Base-by-base conservation (phyloP, 1,284 basidiomycete genomes). In the Lentinula novae-zelandiae region DNA sequence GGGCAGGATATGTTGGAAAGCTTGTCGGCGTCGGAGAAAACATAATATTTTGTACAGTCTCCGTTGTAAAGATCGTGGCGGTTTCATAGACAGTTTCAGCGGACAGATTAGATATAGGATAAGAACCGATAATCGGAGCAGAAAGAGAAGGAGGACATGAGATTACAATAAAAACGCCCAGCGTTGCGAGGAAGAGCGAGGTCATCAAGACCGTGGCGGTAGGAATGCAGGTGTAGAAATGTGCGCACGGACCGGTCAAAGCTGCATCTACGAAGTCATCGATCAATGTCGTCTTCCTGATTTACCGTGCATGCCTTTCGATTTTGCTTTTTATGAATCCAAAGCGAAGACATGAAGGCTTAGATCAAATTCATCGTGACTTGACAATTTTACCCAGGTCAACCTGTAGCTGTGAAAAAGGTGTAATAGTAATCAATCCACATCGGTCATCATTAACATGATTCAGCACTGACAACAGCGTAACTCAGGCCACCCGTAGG, bases 191-290 rank as follows among this genome's bases (percentile, higher is more conserved):
- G 10, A 58, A 33, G 13, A 40, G 6, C 46, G 34, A 51, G 48
- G 57, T 40, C 48, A 50, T 58, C 48, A 51, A 58, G 57, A 58
- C 57, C 49, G 51, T 54, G 53, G 17, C 8, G 36, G 17, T 38
- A 34, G 31, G 22, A 33, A 27, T n/a, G 27, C 10, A 50, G 27
- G 50, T 5, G 17, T 12, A 3, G 27, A 36, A 34, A 36, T 15
- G 15, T 10, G 34, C 8, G 51, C 22, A 46, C 44, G 44, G 44
- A 46, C 44, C 20, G 20, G 44, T 46, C 20, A 22, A 44, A 20
- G 42, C 42, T 38, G 36, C 27, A 27, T 27, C 27, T 27, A 27
- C 27, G 3, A 27, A 27, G 2, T 27, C 27, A 17, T 27, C 27
- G 27, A 27, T 27, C 27, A 27, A 27, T 27, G 27, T 27, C 27